Evolutionary conservation across 768 basidiomycete species (phyloP).

Genomic region (button mushroom (Agaricus bisporus)): DNA sequence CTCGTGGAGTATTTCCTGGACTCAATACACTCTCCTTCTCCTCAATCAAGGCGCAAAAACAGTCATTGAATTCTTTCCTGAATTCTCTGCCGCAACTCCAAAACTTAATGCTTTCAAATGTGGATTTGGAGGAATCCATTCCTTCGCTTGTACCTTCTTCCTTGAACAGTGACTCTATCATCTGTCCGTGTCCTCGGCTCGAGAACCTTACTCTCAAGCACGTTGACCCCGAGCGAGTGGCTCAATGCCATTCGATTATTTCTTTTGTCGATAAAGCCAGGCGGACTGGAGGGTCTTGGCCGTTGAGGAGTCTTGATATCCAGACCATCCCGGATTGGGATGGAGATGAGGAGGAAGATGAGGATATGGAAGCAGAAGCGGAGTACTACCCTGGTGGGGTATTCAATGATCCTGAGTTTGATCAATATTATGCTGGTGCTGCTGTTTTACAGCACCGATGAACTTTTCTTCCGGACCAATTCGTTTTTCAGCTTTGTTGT

Average conservation of each 20-base stretch:
- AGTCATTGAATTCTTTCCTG: constrained; percentile 10
- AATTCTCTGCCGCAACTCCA: constrained; percentile 5
- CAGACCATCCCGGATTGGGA: constrained; percentile 15
- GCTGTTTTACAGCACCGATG: constrained; percentile 10
- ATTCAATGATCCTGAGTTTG: constrained; percentile 32
- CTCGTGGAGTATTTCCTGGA: constrained; percentile 7
- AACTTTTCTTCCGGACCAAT: neutral
- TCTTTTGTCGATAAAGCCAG: constrained; percentile 31
- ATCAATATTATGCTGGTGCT: constrained; percentile 21
- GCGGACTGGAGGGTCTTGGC: constrained; percentile 12
- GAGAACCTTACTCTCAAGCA: constrained; percentile 27
- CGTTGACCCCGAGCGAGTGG: constrained; percentile 29
- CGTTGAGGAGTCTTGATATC: constrained; percentile 14
- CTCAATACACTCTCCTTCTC: constrained; percentile 2
- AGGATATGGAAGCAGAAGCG: constrained; percentile 13
- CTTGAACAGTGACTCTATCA: constrained; percentile 16
- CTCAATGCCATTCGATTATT: constrained; percentile 21
- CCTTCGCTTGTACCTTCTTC: constrained; percentile 14
- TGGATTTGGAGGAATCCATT: constrained; percentile 10
- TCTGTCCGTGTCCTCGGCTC: constrained; percentile 27
- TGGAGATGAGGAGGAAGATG: constrained; percentile 17
- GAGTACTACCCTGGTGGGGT: constrained; percentile 27
- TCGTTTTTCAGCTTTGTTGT: neutral
- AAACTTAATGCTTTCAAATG: constrained; percentile 8
- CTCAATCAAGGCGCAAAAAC: constrained; percentile 11